Evolutionary conservation across 768 basidiomycete genomes (phyloP), one percentile per base, ranked within the genome.

Genomic region (Hemileccinum impolitum): DNA sequence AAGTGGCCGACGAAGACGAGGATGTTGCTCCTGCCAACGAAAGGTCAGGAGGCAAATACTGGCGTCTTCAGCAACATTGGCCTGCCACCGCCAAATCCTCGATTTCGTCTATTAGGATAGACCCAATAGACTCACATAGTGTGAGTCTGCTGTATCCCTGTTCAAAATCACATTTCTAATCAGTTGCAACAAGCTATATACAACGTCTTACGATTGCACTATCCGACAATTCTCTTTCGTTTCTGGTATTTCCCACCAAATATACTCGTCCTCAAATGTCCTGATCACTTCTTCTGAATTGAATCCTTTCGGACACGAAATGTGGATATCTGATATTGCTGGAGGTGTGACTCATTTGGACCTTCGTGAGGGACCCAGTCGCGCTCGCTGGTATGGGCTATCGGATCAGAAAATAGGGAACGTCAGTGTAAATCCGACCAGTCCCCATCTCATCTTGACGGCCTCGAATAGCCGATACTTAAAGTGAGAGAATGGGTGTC

Each of bases 61-160:
- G 86, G 85, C 78, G 82, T 10, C 67, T 93, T 43, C 90, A 93
- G 60, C 70, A 76, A 18, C 90, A 93, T 55, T 92, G 90, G 90
- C 90, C 90, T 0, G 84, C 85, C 4, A 84, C 82, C 0, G 72
- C 87, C 14, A 82, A 83, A 56, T 91, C 89, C 19, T 90, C 89
- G 1, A 82, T 93, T 43, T 90, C 88, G 6, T 79, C 75, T 50
- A 75, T 92, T 49, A 90, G 85, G 63, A 72, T 93, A 43, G 85
- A 90, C 60, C 88, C 90, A 9, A 71, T 80, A 31, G 77, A 92
- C 62, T 72, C 85, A 0, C 85, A 90, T 54, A 87, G 76, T 51
- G 90, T 90, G 64, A 47, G 75, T 62, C 9, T 39, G 1, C 35
- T 39, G 19, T 17, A 21, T 12, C 1, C 46, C 9, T 17, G 3